Percentiles rank a stretch among this genome's conserved stretches.
Evolutionary conservation across 805 yeast species (phyloP).

Genomic region (Starmerella tilneyi): DNA sequence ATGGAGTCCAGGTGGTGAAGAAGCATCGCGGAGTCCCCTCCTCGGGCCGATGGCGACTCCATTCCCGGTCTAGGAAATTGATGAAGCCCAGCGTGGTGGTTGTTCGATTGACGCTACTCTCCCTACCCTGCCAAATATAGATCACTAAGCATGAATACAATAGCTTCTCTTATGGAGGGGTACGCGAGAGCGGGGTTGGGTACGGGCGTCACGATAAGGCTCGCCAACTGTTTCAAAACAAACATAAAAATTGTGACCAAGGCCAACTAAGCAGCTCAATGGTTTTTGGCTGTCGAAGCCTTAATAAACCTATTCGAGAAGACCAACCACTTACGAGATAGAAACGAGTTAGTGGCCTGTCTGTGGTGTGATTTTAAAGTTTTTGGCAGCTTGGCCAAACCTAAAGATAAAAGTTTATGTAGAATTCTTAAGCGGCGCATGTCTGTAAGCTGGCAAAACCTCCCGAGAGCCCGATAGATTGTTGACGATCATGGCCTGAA

Average conservation of each 20-base stretch:
- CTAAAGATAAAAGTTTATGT: no score
- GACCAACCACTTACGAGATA: no score
- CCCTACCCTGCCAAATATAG: slow-evolving; percentile 8
- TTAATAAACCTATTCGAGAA: no score
- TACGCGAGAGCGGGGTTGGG: slow-evolving; percentile 2
- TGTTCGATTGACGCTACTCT: slow-evolving; percentile 5
- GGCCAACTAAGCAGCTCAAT: not conserved
- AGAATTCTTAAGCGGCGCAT: no score
- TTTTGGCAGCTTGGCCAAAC: no score
- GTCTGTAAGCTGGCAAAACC: no score
- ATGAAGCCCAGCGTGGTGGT: not conserved
- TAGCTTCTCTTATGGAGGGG: not conserved
- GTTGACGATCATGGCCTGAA: no score
- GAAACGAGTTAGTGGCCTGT: no score
- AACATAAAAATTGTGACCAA: not conserved
- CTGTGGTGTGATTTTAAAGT: no score
- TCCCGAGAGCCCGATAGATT: no score
- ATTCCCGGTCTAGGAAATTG: slow-evolving; percentile 5
- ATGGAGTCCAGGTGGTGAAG: slow-evolving; percentile 19
- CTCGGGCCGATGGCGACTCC: slow-evolving; percentile 23
- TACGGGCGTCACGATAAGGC: slow-evolving; percentile 4
- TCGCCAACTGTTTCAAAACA: not conserved
- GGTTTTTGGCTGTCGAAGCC: no score
- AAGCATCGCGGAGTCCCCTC: slow-evolving; percentile 18
- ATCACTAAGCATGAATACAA: slow-evolving; percentile 2